These are phyloP conservation scores for Raphanus raphanistrum DNA, from an alignment of 345 rosid species.

Conservation along the genomic window DNA sequence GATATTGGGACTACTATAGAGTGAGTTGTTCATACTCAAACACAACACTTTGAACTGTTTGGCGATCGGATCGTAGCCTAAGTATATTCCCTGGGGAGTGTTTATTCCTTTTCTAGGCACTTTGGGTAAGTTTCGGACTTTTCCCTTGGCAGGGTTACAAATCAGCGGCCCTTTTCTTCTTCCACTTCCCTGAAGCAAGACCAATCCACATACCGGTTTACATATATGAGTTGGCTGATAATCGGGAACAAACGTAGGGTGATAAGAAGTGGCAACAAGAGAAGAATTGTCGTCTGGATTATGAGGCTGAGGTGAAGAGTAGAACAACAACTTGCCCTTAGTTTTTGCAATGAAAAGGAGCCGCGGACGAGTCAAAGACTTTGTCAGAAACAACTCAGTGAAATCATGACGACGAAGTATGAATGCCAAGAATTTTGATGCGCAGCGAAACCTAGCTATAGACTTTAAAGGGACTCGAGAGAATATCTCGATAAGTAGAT, in stretches of 20 bases:
- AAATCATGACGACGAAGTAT: neutral
- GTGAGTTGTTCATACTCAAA: no score
- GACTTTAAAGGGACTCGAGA: neutral
- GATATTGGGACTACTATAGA: neutral
- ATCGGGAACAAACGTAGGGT: neutral
- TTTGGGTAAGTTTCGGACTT: neutral
- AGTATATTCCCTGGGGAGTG: neutral
- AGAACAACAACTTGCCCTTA: neutral
- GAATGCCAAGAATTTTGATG: neutral
- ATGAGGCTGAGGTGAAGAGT: slow-evolving; percentile 11
- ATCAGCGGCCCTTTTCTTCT: neutral
- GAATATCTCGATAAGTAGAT: neutral
- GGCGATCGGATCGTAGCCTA: neutral
- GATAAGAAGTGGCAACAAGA: neutral
- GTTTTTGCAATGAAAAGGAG: neutral
- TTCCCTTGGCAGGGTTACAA: neutral
- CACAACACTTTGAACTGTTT: neutral
- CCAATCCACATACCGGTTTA: neutral
- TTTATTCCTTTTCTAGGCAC: neutral
- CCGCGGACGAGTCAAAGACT: neutral
- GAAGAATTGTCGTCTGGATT: neutral
- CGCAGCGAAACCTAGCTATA: neutral
- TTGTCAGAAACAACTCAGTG: neutral
- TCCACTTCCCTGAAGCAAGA: neutral
- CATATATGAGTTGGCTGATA: neutral